Conservation (phyloP, 2,329 filamentous ascomycete genomes). For the Aspergillaceae sp. region DNA sequence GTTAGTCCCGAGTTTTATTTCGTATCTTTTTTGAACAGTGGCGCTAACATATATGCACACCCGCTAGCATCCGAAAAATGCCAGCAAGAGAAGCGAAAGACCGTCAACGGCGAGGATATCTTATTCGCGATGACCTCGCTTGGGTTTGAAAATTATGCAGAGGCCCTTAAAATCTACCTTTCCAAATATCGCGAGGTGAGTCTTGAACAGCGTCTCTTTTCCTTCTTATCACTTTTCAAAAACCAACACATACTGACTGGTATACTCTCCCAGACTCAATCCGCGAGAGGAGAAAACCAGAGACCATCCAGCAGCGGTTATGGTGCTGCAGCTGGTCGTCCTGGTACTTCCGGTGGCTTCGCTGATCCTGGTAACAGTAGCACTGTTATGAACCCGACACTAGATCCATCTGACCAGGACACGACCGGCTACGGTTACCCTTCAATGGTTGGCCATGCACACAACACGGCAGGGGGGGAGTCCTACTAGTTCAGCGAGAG, state of each 20-base stretch:
- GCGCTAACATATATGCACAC: constrained; percentile 1
- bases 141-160: constrained; percentile 97
- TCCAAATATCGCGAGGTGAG: constrained; percentile 94
- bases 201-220: constrained; percentile 17
- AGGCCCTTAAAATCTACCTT: constrained; percentile 95
- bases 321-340: constrained; percentile 21
- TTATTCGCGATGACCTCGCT: constrained; percentile 98
- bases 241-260: constrained; percentile 43
- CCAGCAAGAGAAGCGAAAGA: constrained; percentile 98
- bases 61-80: constrained; percentile 91
- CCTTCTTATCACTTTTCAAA: background rate
- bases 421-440: constrained; percentile 38
- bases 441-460: constrained; percentile 37
- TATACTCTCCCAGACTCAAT: constrained; percentile 58
- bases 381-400: constrained; percentile 36
- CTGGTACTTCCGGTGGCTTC: constrained; percentile 24
- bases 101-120: constrained; percentile 97
- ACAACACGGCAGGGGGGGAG: constrained; percentile 41
- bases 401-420: constrained; percentile 40
- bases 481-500: constrained; percentile 26
- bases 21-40: constrained; percentile 1
- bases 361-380: constrained; percentile 35
- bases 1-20: constrained; percentile 45
- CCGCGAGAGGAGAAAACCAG: constrained; percentile 60
- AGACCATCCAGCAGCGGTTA: constrained; percentile 46